Base-by-base conservation (phyloP, 306 rosid genomes). In the Lathyrus oleraceus region DNA sequence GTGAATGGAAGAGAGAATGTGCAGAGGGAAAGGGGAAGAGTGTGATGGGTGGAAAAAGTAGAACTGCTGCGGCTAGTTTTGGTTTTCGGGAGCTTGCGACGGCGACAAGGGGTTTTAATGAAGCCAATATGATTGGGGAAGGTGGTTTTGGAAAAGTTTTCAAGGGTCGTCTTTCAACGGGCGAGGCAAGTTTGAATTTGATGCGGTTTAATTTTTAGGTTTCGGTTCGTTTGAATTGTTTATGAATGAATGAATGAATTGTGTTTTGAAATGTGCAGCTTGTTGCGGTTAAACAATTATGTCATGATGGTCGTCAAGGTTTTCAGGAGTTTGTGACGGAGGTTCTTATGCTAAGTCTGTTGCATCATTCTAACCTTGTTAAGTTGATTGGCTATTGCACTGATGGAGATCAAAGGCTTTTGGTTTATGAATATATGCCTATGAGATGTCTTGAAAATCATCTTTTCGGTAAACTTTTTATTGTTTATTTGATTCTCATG, bases 91-190 rank as follows among this genome's bases (percentile, higher is more conserved):
- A 94, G 80, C 95, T 94, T 4, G 97, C 97, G 13, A 72, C 61
- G 0, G 99, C 97, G 28, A 88, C 97, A 1, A 82, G 80, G 65
- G 91, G 92, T 28, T 88, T 88, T 76, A 85, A 51, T 38, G 61
- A 85, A 23, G 88, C 85, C 42, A 91, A 94, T 68, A 75, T 91
- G 84, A 81, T 91, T 20, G 99, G 99, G 5, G 97, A 95, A 87
- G 99, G 99, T 23, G 99, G 99, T 67, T 95, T 95, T 76, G 99
- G 99, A 67, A 89, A 79, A 67, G 99, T 95, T 65, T 95, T 78
- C 82, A 91, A 95, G 83, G 99, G 99, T 40, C 89, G 92, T 36
- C 85, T 95, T 30, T 87, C 89, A 14, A 48, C 89, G 0, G 91
- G 86, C 67, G 89, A 86, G 91, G 62, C 1, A 27, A 57, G 10